Conservation (phyloP, 164 flowering plant genomes). For the Taxillus chinensis region DNA sequence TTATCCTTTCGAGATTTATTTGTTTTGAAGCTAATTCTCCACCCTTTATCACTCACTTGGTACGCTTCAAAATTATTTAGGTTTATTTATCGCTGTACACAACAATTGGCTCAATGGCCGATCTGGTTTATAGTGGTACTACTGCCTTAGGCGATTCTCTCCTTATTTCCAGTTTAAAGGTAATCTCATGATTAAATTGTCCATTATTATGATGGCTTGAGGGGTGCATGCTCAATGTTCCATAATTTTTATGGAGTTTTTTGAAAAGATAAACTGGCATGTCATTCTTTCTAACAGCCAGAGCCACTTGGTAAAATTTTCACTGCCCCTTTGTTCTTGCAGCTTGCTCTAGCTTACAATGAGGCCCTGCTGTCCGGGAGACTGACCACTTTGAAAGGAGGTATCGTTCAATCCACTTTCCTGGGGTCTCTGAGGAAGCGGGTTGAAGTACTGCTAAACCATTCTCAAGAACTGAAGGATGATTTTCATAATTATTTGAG, state of each 20-base stretch:
- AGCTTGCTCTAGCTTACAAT: constrained; percentile 74
- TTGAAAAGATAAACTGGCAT: background rate
- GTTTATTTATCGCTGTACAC: constrained; percentile 78
- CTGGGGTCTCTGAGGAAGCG: constrained; percentile 63
- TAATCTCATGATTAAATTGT: constrained; percentile 13
- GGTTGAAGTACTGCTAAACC: constrained; percentile 51
- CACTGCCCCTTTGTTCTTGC: constrained; percentile 11
- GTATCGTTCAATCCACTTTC: constrained; percentile 65
- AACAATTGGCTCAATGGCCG: constrained; percentile 53
- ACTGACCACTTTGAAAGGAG: constrained; percentile 42
- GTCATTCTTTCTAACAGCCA: background rate
- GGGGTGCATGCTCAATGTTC: too few relatives aligned
- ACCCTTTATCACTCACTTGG: too few relatives aligned
- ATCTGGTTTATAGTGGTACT: constrained; percentile 35
- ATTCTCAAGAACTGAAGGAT: constrained; percentile 18
- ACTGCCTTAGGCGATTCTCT: constrained; percentile 36
- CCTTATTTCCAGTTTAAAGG: constrained; percentile 69
- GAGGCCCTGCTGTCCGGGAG: constrained; percentile 63
- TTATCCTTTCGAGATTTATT: background rate
- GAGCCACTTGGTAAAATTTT: background rate
- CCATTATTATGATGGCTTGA: background rate
- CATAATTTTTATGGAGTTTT: background rate
- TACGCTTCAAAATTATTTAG: constrained; percentile 27
- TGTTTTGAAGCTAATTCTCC: background rate
- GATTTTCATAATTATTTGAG: constrained; percentile 39